phyloP scores from a whole-genome alignment of 2,329 filamentous ascomycete species.

The Sporothrix protearum region DNA sequence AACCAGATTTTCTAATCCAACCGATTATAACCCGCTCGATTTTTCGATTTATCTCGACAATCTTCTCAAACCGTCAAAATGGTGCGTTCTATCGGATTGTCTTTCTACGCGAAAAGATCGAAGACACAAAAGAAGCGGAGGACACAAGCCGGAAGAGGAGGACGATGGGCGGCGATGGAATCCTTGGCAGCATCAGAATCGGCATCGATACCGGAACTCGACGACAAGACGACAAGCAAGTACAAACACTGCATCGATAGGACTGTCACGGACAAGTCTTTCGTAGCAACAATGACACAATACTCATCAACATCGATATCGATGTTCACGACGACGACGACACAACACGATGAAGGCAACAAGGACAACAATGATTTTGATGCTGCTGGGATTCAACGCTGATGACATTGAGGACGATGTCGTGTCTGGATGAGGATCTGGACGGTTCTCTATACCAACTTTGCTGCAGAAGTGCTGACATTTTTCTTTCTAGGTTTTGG shows the following conservation, averaged over 20 bases:
- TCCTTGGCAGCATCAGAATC: conserved; percentile 4
- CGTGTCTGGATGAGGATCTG: not conserved
- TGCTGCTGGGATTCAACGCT: conserved; percentile 8
- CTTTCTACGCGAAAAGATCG: not conserved
- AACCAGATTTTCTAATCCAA: conserved; percentile 49
- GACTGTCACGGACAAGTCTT: not conserved
- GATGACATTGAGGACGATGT: not conserved
- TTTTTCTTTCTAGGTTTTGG: conserved; percentile 75
- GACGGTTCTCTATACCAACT: not conserved
- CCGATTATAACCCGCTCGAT: conserved; percentile 41
- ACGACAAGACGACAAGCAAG: not conserved
- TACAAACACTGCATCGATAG: not conserved
- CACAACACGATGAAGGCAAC: not conserved
- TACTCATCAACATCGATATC: not conserved
- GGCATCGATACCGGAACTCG: not conserved
- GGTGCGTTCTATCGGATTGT: conserved; percentile 44
- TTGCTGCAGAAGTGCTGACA: conserved; percentile 45
- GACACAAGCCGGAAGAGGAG: not conserved
- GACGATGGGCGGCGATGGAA: not conserved
- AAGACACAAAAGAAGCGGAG: not conserved
- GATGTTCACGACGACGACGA: not conserved
- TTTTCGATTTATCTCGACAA: conserved; percentile 37
- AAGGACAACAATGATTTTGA: not conserved
- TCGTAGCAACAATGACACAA: not conserved
- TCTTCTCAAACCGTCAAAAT: conserved; percentile 59